Conservation (phyloP, 176 grass and related monocot species). For the Aegilops umbellulata region DNA sequence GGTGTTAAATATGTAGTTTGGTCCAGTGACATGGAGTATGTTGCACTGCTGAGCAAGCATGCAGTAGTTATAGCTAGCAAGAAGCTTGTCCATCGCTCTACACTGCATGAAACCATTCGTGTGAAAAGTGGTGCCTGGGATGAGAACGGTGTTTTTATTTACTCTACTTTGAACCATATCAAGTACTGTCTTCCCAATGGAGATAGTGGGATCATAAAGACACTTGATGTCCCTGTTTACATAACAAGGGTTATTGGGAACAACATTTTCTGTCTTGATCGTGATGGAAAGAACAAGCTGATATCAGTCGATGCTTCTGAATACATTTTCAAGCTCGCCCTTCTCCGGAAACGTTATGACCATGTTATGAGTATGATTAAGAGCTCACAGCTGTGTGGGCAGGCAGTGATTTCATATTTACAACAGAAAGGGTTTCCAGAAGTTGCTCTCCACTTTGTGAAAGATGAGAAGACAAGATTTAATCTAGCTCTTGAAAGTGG, state of each 20-base stretch:
- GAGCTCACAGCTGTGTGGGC: conserved; percentile 92
- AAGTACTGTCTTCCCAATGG: conserved; percentile 98
- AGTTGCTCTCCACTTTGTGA: conserved; percentile 99
- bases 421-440: conserved; percentile 99
- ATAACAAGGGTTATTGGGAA: conserved; percentile 84
- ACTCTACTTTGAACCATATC: conserved; percentile 96
- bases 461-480: conserved; percentile 97
- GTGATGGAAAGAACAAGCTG: conserved; percentile 87
- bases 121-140: conserved; percentile 99
- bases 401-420: conserved; percentile 94
- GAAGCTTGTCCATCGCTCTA: conserved; percentile 79
- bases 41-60: conserved; percentile 95
- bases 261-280: conserved; percentile 82
- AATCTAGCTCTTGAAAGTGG: conserved; percentile 97
- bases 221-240: conserved; percentile 91
- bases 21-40: conserved; percentile 95
- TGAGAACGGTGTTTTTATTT: conserved; percentile 90
- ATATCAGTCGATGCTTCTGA: conserved; percentile 90
- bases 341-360: conserved; percentile 77
- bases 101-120: conserved; percentile 98
- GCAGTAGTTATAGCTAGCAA: conserved; percentile 88
- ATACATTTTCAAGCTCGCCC: conserved; percentile 97
- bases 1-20: conserved; percentile 87
- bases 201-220: conserved; percentile 92
- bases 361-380: conserved; percentile 99